Evolutionary conservation across 805 yeast genomes (phyloP).

Genomic region (Lachancea sp.): DNA sequence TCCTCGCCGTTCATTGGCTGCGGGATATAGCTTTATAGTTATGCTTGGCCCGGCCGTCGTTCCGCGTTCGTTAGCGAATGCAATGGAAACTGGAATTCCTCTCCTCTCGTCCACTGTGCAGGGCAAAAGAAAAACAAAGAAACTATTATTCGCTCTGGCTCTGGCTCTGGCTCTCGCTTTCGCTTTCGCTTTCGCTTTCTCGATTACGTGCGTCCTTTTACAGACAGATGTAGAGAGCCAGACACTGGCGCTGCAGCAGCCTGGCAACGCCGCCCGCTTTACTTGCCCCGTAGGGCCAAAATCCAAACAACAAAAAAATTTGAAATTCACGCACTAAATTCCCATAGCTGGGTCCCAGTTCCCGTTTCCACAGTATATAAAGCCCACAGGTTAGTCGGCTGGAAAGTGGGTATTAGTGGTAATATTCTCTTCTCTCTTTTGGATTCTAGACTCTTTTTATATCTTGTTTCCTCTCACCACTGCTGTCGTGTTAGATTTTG

Average conservation of each 20-base stretch:
- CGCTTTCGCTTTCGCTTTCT: no score
- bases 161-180: no score
- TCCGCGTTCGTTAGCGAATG: background rate
- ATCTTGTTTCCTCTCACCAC: background rate
- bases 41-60: constrained; percentile 1
- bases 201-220: no score
- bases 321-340: constrained; percentile 1
- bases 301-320: background rate
- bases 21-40: background rate
- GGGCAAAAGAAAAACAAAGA: constrained; percentile 5
- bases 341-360: no score
- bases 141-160: no score
- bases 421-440: background rate
- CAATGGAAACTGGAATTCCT: background rate
- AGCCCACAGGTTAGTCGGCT: background rate
- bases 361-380: background rate
- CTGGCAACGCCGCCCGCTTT: no score
- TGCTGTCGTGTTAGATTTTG: constrained; percentile 6
- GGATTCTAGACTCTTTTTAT: background rate
- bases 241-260: no score
- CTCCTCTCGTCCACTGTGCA: background rate
- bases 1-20: background rate
- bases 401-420: no score
- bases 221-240: no score
- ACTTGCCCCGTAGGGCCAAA: no score